Evolutionary conservation across 2,329 filamentous ascomycete genomes (phyloP).

Genomic region (Ceratocystis eucalypticola): DNA sequence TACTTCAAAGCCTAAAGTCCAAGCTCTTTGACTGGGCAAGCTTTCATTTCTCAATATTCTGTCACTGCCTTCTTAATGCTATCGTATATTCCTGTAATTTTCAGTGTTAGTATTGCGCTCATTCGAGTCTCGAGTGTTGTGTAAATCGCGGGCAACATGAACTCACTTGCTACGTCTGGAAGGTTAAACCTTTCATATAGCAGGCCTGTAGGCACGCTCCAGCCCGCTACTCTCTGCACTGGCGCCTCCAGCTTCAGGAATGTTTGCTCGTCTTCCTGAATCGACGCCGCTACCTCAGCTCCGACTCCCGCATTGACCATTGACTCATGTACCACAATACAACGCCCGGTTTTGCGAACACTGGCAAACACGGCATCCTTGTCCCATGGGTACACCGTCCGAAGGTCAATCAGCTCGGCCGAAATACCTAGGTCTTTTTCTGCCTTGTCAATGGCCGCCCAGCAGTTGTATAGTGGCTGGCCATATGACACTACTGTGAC

Average conservation of each 20-base stretch:
- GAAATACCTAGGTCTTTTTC: slow-evolving; percentile 63
- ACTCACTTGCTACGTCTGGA: slow-evolving; percentile 77
- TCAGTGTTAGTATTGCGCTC: neutral
- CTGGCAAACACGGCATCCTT: slow-evolving; percentile 65
- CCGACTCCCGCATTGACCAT: slow-evolving; percentile 85
- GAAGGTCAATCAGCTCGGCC: slow-evolving; percentile 74
- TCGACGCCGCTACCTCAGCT: slow-evolving; percentile 75
- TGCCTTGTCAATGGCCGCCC: slow-evolving; percentile 59
- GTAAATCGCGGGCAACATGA: neutral
- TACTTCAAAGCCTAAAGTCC: neutral
- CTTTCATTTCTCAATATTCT: slow-evolving; percentile 34
- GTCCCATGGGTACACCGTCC: slow-evolving; percentile 89
- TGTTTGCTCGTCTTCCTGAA: slow-evolving; percentile 63
- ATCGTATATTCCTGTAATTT: slow-evolving; percentile 20
- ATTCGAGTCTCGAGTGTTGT: neutral
- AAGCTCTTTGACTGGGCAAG: neutral
- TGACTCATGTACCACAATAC: slow-evolving; percentile 80
- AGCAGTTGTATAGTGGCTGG: slow-evolving; percentile 75
- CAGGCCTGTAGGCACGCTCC: slow-evolving; percentile 71
- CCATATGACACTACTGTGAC: slow-evolving; percentile 81
- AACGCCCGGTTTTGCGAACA: slow-evolving; percentile 74
- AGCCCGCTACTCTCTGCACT: slow-evolving; percentile 73
- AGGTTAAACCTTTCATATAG: slow-evolving; percentile 69
- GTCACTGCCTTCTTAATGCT: slow-evolving; percentile 53
- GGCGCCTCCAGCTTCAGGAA: slow-evolving; percentile 77